Evolutionary conservation across 2,329 filamentous ascomycete genomes (phyloP).

Genomic region (Arthrobotrys sinensis): DNA sequence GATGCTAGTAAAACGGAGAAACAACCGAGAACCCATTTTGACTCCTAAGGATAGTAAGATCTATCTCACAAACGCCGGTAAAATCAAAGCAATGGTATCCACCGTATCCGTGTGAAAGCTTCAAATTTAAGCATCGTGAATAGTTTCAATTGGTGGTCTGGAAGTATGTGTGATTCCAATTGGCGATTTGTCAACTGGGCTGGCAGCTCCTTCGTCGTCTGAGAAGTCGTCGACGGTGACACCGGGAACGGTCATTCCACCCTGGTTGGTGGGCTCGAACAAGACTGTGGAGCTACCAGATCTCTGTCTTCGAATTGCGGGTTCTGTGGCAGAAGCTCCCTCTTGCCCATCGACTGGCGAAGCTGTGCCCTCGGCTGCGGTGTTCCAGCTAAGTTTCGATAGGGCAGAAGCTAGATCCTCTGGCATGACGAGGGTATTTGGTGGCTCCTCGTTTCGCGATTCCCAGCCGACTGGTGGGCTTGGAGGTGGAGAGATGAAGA

Average conservation of each 20-base stretch:
- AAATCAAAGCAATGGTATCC: constrained; percentile 7
- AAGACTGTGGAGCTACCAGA: constrained; percentile 78
- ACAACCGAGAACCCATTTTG: constrained; percentile 32
- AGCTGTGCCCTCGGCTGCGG: constrained; percentile 12
- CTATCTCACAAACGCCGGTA: constrained; percentile 38
- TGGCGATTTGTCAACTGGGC: constrained; percentile 72
- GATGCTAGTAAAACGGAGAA: constrained; percentile 32
- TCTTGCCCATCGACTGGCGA: constrained; percentile 68
- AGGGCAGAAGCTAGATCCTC: constrained; percentile 79
- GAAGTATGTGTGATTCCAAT: constrained; percentile 69
- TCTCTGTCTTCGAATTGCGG: constrained; percentile 67
- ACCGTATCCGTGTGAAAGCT: background rate
- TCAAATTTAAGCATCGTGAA: constrained; percentile 66
- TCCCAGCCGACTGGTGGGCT: constrained; percentile 80
- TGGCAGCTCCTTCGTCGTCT: constrained; percentile 68
- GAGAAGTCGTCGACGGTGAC: constrained; percentile 78
- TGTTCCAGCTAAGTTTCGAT: constrained; percentile 71
- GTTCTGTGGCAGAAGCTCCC: constrained; percentile 63
- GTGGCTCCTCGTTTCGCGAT: constrained; percentile 77
- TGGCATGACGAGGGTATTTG: constrained; percentile 79
- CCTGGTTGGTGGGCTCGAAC: constrained; percentile 75
- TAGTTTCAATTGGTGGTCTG: constrained; percentile 77
- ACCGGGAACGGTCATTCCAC: constrained; percentile 74
- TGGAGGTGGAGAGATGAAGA: constrained; percentile 80
- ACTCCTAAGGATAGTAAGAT: constrained; percentile 46